Evolutionary conservation across 768 basidiomycete species (phyloP).

Genomic region (Tylopilus balloui): DNA sequence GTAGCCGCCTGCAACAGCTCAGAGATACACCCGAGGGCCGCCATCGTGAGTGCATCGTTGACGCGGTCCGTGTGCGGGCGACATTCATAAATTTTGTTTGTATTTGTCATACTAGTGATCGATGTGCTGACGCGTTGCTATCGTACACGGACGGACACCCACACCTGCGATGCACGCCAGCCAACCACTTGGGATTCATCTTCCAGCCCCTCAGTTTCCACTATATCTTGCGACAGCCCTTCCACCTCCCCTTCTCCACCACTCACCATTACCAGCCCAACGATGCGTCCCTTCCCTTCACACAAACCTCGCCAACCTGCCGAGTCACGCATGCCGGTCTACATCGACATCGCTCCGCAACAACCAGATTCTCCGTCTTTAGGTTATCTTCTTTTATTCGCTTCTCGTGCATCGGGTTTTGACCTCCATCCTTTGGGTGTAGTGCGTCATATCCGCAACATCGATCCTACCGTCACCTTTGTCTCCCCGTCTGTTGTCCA

Average conservation of each 20-base stretch:
- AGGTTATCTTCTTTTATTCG: not conserved
- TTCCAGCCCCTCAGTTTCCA: constrained; percentile 16
- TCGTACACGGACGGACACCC: constrained; percentile 24
- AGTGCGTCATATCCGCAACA: constrained; percentile 51
- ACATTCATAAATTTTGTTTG: constrained; percentile 26
- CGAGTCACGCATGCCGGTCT: constrained; percentile 30
- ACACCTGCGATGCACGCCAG: constrained; percentile 19
- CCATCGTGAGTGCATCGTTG: constrained; percentile 46
- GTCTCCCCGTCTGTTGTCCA: constrained; percentile 43
- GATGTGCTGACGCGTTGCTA: constrained; percentile 34
- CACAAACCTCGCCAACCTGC: constrained; percentile 21
- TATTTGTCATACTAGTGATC: constrained; percentile 34
- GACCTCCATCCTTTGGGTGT: constrained; percentile 16
- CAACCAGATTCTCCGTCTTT: constrained; percentile 9
- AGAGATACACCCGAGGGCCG: constrained; percentile 71
- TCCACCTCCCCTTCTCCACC: constrained; percentile 21
- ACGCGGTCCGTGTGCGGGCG: constrained; percentile 27
- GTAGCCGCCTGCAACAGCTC: constrained; percentile 75
- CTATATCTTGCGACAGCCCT: constrained; percentile 28
- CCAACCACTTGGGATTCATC: constrained; percentile 10
- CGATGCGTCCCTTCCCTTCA: constrained; percentile 22
- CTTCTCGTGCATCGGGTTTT: constrained; percentile 2
- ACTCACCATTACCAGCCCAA: constrained; percentile 8
- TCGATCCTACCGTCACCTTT: constrained; percentile 68
- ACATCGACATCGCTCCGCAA: constrained; percentile 32